Evolutionary conservation across 768 basidiomycete species (phyloP).

Genomic region (Jaapia argillacea): DNA sequence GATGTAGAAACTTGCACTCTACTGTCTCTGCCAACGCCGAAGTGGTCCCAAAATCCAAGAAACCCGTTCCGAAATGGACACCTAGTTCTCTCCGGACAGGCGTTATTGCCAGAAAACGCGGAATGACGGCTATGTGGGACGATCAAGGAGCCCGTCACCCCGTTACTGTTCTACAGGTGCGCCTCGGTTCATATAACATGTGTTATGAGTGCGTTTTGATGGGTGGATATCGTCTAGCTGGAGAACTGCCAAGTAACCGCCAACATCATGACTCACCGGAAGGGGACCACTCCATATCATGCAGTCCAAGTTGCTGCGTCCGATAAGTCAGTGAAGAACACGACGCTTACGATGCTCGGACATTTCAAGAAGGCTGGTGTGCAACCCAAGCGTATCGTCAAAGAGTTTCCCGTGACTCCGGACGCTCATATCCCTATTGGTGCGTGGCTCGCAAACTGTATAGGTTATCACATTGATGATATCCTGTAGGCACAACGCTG

Average conservation of each 20-base stretch:
- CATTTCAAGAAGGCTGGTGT: conserved; percentile 84
- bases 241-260: conserved; percentile 88
- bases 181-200: conserved; percentile 8
- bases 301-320: conserved; percentile 91
- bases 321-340: conserved; percentile 60
- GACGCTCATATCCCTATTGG: conserved; percentile 90
- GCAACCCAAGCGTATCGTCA: conserved; percentile 72
- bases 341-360: conserved; percentile 73
- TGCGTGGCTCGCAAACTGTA: conserved; percentile 26
- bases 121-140: conserved; percentile 93
- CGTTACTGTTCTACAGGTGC: conserved; percentile 90
- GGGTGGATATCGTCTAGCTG: conserved; percentile 40
- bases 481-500: conserved; percentile 63
- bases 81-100: conserved; percentile 84
- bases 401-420: conserved; percentile 80
- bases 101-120: conserved; percentile 88
- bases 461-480: not conserved
- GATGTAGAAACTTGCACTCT: conserved; percentile 33
- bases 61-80: conserved; percentile 64
- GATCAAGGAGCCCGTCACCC: conserved; percentile 80
- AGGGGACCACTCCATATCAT: conserved; percentile 68
- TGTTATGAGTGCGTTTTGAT: conserved; percentile 1
- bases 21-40: conserved; percentile 25
- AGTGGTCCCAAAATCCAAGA: conserved; percentile 10
- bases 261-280: conserved; percentile 55